phyloP scores from a whole-genome alignment of 2,329 filamentous ascomycete species.

The Xylariomycetidae sp. region DNA sequence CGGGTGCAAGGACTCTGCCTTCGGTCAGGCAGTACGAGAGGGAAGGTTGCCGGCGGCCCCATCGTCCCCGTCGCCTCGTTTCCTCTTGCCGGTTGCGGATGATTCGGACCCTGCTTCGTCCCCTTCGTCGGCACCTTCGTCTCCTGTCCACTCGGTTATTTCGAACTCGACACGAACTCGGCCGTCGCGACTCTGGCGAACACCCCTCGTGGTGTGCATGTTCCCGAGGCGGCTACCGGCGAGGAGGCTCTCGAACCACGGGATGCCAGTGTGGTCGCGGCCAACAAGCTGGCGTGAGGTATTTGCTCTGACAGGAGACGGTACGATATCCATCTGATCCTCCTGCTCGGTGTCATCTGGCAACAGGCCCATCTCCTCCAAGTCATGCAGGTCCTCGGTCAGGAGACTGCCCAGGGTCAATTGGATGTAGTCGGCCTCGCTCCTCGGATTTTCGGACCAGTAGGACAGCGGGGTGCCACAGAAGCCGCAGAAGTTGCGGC shows the following conservation, averaged over 20 bases:
- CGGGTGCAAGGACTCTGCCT: no score
- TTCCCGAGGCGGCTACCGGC: slow-evolving; percentile 68
- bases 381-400: slow-evolving; percentile 61
- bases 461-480: slow-evolving; percentile 81
- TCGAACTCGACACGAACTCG: slow-evolving; percentile 73
- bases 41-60: slow-evolving; percentile 8
- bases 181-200: slow-evolving; percentile 52
- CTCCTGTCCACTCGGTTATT: slow-evolving; percentile 65
- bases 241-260: slow-evolving; percentile 82
- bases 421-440: slow-evolving; percentile 72
- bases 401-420: slow-evolving; percentile 74
- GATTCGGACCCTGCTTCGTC: slow-evolving; percentile 30
- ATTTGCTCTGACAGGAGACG: slow-evolving; percentile 21
- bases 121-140: slow-evolving; percentile 28
- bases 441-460: slow-evolving; percentile 68
- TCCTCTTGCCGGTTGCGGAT: slow-evolving; percentile 44
- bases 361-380: slow-evolving; percentile 72
- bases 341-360: slow-evolving; percentile 36
- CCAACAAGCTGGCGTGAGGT: slow-evolving; percentile 27
- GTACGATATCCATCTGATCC: slow-evolving; percentile 19
- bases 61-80: slow-evolving; percentile 38
- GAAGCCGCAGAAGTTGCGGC: slow-evolving; percentile 83
- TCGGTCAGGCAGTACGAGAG: no score
- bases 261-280: slow-evolving; percentile 64
- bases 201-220: slow-evolving; percentile 55